Evolutionary conservation across 2,329 filamentous ascomycete species (phyloP).

Genomic region (Amylocarpus encephaloides): DNA sequence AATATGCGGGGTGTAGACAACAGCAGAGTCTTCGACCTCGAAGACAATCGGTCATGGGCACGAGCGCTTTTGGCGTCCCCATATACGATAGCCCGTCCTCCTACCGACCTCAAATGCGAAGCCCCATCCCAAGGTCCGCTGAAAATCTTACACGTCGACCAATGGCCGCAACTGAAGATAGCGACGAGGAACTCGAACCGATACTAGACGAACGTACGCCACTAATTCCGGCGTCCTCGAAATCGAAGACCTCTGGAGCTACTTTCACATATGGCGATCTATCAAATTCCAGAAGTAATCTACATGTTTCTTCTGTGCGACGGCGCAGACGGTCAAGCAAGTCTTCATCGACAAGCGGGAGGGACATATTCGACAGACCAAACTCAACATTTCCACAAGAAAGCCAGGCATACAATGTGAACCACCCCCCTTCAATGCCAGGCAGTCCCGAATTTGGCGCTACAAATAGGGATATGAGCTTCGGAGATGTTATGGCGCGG

Average conservation of each 20-base stretch:
- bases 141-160: slow-evolving; percentile 21
- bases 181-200: slow-evolving; percentile 46
- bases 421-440: slow-evolving; percentile 63
- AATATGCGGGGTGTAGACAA: slow-evolving; percentile 26
- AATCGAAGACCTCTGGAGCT: slow-evolving; percentile 28
- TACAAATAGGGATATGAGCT: slow-evolving; percentile 47
- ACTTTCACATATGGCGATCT: slow-evolving; percentile 16
- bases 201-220: slow-evolving; percentile 46
- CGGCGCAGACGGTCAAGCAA: slow-evolving; percentile 29
- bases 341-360: slow-evolving; percentile 40
- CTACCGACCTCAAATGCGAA: slow-evolving; percentile 30
- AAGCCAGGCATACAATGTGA: slow-evolving; percentile 54
- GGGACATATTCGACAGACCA: slow-evolving; percentile 28
- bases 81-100: slow-evolving; percentile 31
- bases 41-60: slow-evolving; percentile 46
- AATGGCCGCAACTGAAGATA: slow-evolving; percentile 31
- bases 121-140: slow-evolving; percentile 25
- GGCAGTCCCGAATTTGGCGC: slow-evolving; percentile 50
- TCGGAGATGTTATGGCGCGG: slow-evolving; percentile 65
- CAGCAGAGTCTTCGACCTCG: slow-evolving; percentile 53
- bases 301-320: slow-evolving; percentile 31
- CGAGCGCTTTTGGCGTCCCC: slow-evolving; percentile 32
- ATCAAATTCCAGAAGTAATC: background rate
- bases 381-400: slow-evolving; percentile 17
- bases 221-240: slow-evolving; percentile 42